Evolutionary conservation across 306 rosid genomes (phyloP), one percentile per base, ranked within the genome.

Genomic region (Carpinus viminea): DNA sequence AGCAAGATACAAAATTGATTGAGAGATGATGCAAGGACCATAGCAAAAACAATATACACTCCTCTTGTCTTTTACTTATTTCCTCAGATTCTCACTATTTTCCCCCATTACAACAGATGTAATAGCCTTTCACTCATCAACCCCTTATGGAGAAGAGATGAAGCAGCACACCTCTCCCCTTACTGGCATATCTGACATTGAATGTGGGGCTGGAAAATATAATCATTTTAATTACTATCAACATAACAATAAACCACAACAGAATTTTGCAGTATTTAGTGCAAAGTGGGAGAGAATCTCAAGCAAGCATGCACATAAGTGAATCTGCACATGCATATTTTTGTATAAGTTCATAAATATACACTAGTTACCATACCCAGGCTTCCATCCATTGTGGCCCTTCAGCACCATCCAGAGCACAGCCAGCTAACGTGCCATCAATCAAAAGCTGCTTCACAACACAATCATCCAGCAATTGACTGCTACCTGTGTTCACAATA

Each of bases 311-410:
- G 20, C 68, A 81, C 34, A 1, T 38, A 47, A 38, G 4, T 3
- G 48, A 21, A 12, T 9, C 13, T 57, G 31, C 4, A 31, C 0
- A 5, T 3, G 13, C 13, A 10, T 24, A 28, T 11, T 8, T 21
- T 1, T 18, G 28, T 18, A 50, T 38, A 74, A 80, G 54, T 77
- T 43, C 68, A 77, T 70, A 17, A 76, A 64, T 21, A 12, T 24
- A 53, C 64, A 59, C 61, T 74, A 83, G 71, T 73, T 80, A 74
- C 86, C 57, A 41, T 89, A 96, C 99, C 99, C 99, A 96, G 87
- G 99, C 98, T 91, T 96, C 99, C 99, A 96, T 96, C 99, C 99
- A 96, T 77, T 96, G 99, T 38, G 98, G 98, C 65, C 99, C 99
- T 86, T 96, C 99, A 46, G 97, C 99, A 51, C 99, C 99, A 82